Evolutionary conservation across 345 rosid species (phyloP).

Genomic region (Boechera retrofracta): DNA sequence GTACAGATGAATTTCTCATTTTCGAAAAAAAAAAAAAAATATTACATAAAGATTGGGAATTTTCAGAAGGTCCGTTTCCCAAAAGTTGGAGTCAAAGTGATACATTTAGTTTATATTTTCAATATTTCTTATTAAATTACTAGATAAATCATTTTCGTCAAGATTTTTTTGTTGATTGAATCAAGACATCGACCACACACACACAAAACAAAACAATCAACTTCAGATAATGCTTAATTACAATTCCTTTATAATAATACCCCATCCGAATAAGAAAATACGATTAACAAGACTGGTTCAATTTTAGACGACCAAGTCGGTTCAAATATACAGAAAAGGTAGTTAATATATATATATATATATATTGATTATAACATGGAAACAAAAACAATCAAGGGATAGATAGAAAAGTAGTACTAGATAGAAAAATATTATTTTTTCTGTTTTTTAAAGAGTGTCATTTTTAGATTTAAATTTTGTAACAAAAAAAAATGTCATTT

Average conservation of each 20-base stretch:
- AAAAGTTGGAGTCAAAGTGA: conserved; percentile 25
- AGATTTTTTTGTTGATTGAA: conserved; percentile 17
- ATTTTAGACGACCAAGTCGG: conserved; percentile 8
- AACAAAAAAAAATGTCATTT: no score
- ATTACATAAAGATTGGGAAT: background rate
- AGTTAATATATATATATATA: background rate
- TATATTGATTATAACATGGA: background rate
- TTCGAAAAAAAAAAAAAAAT: background rate
- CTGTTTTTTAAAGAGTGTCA: no score
- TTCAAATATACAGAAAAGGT: background rate
- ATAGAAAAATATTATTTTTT: no score
- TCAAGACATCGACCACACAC: conserved; percentile 22
- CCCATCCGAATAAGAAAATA: background rate
- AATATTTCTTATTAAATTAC: background rate
- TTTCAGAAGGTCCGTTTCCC: background rate
- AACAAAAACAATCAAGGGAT: background rate
- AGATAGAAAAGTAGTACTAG: background rate
- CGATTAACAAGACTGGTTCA: conserved; percentile 6
- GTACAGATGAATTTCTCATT: background rate
- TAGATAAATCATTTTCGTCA: conserved; percentile 20
- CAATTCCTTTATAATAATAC: background rate
- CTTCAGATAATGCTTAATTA: background rate
- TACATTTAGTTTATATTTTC: conserved; percentile 10
- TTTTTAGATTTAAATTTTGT: no score
- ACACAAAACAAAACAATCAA: background rate